Percentiles rank a stretch among this genome's conserved stretches.
Conservation (phyloP, 345 rosid genomes). For the Salix viminalis region DNA sequence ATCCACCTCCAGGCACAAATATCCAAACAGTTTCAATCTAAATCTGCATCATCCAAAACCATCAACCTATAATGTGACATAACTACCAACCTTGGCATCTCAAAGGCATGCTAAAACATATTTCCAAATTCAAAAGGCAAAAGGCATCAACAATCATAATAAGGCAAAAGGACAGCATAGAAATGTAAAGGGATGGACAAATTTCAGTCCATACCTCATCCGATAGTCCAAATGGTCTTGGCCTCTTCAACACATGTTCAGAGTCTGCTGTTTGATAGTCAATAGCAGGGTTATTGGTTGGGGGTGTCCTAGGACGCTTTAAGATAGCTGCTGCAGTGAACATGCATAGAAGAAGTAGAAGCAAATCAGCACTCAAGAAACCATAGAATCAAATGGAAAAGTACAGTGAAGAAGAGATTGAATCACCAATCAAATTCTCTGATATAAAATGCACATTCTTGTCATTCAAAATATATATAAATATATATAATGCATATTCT, state of each 20-base stretch:
- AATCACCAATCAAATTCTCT: not conserved
- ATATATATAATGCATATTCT: too few relatives aligned
- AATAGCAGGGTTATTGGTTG: conserved; percentile 45
- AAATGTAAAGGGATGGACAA: not conserved
- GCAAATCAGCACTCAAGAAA: not conserved
- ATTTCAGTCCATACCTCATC: conserved; percentile 52
- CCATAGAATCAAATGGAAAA: not conserved
- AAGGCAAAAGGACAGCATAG: not conserved
- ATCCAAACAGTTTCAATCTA: not conserved
- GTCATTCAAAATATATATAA: too few relatives aligned
- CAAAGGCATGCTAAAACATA: not conserved
- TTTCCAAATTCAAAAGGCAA: not conserved
- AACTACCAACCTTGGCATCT: conserved; percentile 4
- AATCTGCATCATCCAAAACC: not conserved
- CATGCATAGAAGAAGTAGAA: not conserved
- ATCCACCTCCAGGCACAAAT: not conserved
- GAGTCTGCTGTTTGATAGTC: conserved; percentile 86
- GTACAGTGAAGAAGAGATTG: not conserved
- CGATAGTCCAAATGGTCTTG: conserved; percentile 62
- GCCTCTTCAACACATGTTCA: conserved; percentile 62
- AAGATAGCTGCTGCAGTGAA: conserved; percentile 42
- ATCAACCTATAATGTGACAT: not conserved
- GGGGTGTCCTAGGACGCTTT: conserved; percentile 74
- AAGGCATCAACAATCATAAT: not conserved
- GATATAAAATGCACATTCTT: not conserved